Conservation (phyloP, 306 rosid genomes). For the Glycyrrhiza uralensis region DNA sequence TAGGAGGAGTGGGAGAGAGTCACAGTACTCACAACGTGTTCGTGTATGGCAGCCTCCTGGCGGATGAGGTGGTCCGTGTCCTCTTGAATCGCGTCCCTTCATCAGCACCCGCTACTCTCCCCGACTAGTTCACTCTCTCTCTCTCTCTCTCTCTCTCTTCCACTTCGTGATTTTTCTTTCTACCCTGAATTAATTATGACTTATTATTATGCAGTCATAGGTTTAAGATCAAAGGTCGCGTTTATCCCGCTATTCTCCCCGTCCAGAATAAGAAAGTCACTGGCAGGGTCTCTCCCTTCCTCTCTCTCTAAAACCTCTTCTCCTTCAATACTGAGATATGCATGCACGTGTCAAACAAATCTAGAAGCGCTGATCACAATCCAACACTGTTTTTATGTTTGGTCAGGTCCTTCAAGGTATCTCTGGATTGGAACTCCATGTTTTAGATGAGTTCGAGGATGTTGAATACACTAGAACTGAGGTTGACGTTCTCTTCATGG, state of each 20-base stretch:
- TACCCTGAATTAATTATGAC: neutral
- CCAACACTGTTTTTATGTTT: neutral
- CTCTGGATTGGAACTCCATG: slow-evolving; percentile 57
- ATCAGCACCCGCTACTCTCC: slow-evolving; percentile 53
- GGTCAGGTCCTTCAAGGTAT: slow-evolving; percentile 70
- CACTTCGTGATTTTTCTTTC: too few species aligned
- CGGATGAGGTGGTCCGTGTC: slow-evolving; percentile 68
- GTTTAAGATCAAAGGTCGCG: slow-evolving; percentile 78
- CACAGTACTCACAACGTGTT: slow-evolving; percentile 57
- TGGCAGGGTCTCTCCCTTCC: slow-evolving; percentile 49
- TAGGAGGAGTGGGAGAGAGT: neutral
- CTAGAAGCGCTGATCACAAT: neutral
- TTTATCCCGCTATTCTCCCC: slow-evolving; percentile 90
- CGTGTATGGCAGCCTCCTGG: slow-evolving; percentile 81
- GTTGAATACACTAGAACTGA: slow-evolving; percentile 65
- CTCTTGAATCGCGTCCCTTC: slow-evolving; percentile 72
- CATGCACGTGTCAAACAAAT: neutral
- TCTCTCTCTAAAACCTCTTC: neutral
- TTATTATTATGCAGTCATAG: slow-evolving; percentile 51
- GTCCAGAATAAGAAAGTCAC: slow-evolving; percentile 46
- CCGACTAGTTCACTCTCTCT: slow-evolving; percentile 41
- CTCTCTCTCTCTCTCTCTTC: slow-evolving; percentile 7
- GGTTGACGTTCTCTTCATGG: slow-evolving; percentile 55
- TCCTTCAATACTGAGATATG: neutral
- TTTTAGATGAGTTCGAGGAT: slow-evolving; percentile 79